Conservation (phyloP, 2,329 filamentous ascomycete genomes). For the Hymenoscyphus fructigenus region DNA sequence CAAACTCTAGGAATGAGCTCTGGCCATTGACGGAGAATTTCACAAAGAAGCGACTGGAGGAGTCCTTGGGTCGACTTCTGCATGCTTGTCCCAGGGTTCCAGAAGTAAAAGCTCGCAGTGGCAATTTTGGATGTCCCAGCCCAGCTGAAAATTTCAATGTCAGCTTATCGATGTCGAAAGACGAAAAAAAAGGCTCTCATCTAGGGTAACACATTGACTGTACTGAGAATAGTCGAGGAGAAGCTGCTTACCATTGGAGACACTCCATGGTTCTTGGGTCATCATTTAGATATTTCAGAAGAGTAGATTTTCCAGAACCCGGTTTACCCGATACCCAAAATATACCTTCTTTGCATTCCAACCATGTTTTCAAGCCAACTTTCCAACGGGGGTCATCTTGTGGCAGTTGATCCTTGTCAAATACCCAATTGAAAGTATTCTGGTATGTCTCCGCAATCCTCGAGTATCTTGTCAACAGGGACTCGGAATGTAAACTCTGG, state of each 20-base stretch:
- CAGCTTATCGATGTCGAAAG: too few relatives aligned
- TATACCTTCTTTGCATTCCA: neutral
- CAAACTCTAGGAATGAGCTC: too few relatives aligned
- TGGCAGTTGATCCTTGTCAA: neutral
- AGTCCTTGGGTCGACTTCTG: too few relatives aligned
- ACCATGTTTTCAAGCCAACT: neutral
- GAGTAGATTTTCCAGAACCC: neutral
- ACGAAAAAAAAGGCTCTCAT: too few relatives aligned
- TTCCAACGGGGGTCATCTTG: neutral
- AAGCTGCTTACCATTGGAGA: neutral
- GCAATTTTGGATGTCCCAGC: too few relatives aligned
- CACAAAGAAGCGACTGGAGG: too few relatives aligned
- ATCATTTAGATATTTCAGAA: neutral
- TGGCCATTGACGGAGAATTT: too few relatives aligned
- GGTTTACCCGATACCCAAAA: neutral
- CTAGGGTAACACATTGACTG: too few relatives aligned
- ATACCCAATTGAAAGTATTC: neutral
- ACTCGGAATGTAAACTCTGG: neutral
- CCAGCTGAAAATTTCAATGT: too few relatives aligned
- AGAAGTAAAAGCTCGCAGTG: too few relatives aligned
- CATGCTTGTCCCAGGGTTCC: too few relatives aligned
- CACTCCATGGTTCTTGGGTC: neutral
- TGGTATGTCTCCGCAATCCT: neutral
- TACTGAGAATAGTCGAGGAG: too few relatives aligned
- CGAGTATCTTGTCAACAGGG: neutral